These are phyloP conservation scores for Alternaria solani DNA, from an alignment of 2,329 filamentous ascomycete genomes.

Conservation along the genomic window DNA sequence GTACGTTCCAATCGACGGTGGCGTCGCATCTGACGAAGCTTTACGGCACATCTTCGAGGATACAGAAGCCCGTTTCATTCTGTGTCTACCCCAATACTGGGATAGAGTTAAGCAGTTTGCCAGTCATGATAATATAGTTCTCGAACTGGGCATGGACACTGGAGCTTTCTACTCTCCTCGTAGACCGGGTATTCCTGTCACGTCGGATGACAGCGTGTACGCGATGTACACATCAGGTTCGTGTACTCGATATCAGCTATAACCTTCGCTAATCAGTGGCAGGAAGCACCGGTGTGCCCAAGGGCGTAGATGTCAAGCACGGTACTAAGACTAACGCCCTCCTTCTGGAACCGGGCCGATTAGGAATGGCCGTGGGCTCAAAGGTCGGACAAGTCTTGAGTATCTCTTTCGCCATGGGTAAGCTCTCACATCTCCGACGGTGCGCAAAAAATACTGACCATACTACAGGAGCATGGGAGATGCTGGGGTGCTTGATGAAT, in stretches of 20 bases:
- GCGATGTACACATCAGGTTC: conserved; percentile 62
- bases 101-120: conserved; percentile 33
- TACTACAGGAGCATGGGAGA: conserved; percentile 65
- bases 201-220: conserved; percentile 41
- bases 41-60: conserved; percentile 61
- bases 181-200: conserved; percentile 27
- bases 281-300: conserved; percentile 64
- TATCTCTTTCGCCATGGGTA: conserved; percentile 69
- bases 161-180: conserved; percentile 24
- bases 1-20: conserved; percentile 67
- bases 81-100: conserved; percentile 56
- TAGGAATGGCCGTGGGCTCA: conserved; percentile 60
- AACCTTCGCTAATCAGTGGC: conserved; percentile 6
- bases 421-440: conserved; percentile 29
- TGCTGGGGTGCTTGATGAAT: conserved; percentile 65
- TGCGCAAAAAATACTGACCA: conserved; percentile 4
- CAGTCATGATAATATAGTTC: conserved; percentile 19
- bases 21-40: conserved; percentile 45
- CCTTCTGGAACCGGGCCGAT: conserved; percentile 59
- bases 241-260: background rate
- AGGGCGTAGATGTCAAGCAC: conserved; percentile 67
- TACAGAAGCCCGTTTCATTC: conserved; percentile 54
- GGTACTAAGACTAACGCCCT: conserved; percentile 64
- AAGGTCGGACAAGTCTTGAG: conserved; percentile 65
- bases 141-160: conserved; percentile 24